Conservation (phyloP, 768 basidiomycete genomes). For the Russula sp. region DNA sequence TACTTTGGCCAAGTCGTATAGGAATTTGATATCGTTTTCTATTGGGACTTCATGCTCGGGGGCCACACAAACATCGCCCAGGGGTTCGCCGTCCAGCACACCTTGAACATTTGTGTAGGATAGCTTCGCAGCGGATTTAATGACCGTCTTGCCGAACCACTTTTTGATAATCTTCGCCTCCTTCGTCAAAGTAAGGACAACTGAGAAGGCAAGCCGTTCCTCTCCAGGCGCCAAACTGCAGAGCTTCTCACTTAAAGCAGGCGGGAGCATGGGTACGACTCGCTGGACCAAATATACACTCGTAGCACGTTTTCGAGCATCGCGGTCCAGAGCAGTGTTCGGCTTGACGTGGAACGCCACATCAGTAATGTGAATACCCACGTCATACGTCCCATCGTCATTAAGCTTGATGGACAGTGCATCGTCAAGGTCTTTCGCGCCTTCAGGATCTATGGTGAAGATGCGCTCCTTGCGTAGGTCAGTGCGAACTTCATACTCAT, state of each 20-base stretch:
- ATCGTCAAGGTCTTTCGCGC: constrained; percentile 91
- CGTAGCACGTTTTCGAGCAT: constrained; percentile 94
- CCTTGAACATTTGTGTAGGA: constrained; percentile 77
- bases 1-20: constrained; percentile 65
- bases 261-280: constrained; percentile 95
- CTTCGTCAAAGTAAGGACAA: constrained; percentile 75
- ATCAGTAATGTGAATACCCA: constrained; percentile 95
- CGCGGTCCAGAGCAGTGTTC: constrained; percentile 95
- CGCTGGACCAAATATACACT: constrained; percentile 96
- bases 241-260: constrained; percentile 83
- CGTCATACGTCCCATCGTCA: constrained; percentile 87
- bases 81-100: constrained; percentile 64
- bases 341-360: constrained; percentile 93
- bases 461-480: constrained; percentile 80
- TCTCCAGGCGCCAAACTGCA: constrained; percentile 86
- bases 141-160: constrained; percentile 90
- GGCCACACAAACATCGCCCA: constrained; percentile 45
- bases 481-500: constrained; percentile 79
- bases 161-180: constrained; percentile 80
- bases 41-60: constrained; percentile 59
- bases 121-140: constrained; percentile 83
- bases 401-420: constrained; percentile 84
- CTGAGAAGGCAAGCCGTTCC: constrained; percentile 88
- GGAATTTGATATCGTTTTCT: constrained; percentile 64
- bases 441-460: constrained; percentile 89